Percentiles rank a stretch among this genome's conserved stretches.
phyloP scores from a whole-genome alignment of 495 filamentous ascomycete genomes.

The Hypoxylon intermedium region DNA sequence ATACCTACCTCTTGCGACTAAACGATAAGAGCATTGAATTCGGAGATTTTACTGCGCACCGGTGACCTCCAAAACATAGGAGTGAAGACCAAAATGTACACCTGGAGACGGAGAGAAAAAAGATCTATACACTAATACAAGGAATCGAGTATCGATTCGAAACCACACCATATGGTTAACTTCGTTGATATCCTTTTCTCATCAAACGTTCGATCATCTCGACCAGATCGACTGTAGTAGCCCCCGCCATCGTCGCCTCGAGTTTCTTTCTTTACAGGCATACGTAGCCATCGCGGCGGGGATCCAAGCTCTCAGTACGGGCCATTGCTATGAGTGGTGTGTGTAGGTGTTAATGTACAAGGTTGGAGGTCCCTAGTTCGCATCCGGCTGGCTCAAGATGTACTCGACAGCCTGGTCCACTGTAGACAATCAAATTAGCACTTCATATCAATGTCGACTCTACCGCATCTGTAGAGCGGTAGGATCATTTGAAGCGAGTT shows the following conservation, averaged over 20 bases:
- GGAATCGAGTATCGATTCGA: constrained; percentile 27
- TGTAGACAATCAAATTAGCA: constrained; percentile 50
- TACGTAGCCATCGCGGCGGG: constrained; percentile 16
- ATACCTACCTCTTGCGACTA: too few species aligned
- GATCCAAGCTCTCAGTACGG: constrained; percentile 31
- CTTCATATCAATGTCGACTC: background rate
- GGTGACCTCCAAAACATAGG: background rate
- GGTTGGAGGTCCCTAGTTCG: constrained; percentile 45
- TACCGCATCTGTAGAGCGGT: background rate
- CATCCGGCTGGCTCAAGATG: constrained; percentile 94
- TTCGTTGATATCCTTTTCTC: constrained; percentile 32
- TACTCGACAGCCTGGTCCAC: constrained; percentile 96
- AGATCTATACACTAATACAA: constrained; percentile 50
- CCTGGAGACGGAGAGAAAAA: constrained; percentile 23
- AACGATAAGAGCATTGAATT: too few species aligned
- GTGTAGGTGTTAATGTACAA: constrained; percentile 43
- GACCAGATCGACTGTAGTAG: constrained; percentile 19
- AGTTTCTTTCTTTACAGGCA: constrained; percentile 10
- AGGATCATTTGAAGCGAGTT: constrained; percentile 22
- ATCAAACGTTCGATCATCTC: constrained; percentile 14
- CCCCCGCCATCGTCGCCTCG: constrained; percentile 20
- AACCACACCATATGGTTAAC: constrained; percentile 18
- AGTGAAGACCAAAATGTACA: constrained; percentile 5
- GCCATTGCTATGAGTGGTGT: constrained; percentile 40
- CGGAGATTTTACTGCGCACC: background rate